These are phyloP conservation scores for Ophiocordyceps camponoti-leonardi DNA, from an alignment of 2,329 filamentous ascomycete species.

Conservation along the genomic window DNA sequence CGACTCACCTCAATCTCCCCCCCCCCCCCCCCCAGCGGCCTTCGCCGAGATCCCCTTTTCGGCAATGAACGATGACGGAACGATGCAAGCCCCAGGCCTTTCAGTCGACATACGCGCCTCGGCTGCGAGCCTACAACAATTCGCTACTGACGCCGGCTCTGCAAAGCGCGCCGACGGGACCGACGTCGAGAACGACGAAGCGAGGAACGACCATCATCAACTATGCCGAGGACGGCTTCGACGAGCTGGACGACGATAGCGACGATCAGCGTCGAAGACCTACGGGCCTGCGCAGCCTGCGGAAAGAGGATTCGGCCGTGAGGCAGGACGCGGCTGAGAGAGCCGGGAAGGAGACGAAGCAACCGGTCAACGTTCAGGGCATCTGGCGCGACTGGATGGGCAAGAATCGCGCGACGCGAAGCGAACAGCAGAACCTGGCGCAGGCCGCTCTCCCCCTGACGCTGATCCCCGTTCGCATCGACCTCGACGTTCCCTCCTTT, in stretches of 20 bases:
- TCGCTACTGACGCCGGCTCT: constrained; percentile 76
- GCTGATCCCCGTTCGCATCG: constrained; percentile 88
- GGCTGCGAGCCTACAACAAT: constrained; percentile 80
- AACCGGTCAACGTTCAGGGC: constrained; percentile 70
- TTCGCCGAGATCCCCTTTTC: background rate
- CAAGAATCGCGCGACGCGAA: constrained; percentile 40
- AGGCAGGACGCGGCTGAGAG: constrained; percentile 53
- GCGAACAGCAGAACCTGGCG: constrained; percentile 42
- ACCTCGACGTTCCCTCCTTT: constrained; percentile 76
- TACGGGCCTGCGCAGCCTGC: constrained; percentile 68
- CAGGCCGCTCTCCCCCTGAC: constrained; percentile 70
- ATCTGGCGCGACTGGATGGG: constrained; percentile 96
- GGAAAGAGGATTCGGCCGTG: constrained; percentile 53
- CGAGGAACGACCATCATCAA: constrained; percentile 93
- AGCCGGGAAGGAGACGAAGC: constrained; percentile 63
- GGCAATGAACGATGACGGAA: constrained; percentile 19
- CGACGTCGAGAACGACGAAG: constrained; percentile 75
- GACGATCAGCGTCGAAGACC: constrained; percentile 62
- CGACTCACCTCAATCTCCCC: too few species aligned
- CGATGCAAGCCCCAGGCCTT: constrained; percentile 60
- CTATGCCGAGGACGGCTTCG: constrained; percentile 91
- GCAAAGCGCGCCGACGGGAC: constrained; percentile 47
- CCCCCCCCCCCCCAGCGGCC: too few species aligned
- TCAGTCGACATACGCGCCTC: constrained; percentile 79
- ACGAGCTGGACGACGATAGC: constrained; percentile 58